Conservation (phyloP, 371 early-diverging fungal species). For the Lichtheimia ramosa region DNA sequence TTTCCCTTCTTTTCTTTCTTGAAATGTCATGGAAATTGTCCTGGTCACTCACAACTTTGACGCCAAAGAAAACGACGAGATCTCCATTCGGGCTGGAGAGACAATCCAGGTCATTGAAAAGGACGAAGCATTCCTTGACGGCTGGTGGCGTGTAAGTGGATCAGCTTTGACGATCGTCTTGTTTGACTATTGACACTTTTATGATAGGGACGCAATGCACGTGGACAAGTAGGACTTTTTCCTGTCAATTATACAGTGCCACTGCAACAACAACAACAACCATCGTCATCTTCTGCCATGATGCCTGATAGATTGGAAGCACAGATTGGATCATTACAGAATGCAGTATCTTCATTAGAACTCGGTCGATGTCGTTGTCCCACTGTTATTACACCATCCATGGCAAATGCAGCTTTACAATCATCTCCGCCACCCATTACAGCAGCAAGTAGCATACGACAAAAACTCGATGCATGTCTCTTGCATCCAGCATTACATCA, state of each 20-base stretch:
- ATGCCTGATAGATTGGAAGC: slow-evolving; percentile 29
- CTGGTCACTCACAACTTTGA: slow-evolving; percentile 67
- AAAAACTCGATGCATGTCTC: neutral
- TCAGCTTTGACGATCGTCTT: neutral
- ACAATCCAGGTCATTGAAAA: slow-evolving; percentile 73
- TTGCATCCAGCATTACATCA: slow-evolving; percentile 11
- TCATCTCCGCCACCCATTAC: neutral
- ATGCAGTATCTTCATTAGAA: neutral
- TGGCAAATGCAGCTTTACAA: neutral
- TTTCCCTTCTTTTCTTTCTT: neutral
- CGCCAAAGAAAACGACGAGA: slow-evolving; percentile 79
- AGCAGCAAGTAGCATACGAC: neutral
- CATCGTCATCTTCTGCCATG: slow-evolving; percentile 5
- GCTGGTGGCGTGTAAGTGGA: slow-evolving; percentile 80
- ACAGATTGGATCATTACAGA: neutral
- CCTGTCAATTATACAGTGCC: slow-evolving; percentile 62
- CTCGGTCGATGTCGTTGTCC: too few relatives aligned
- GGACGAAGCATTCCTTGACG: slow-evolving; percentile 79
- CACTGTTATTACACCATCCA: too few relatives aligned
- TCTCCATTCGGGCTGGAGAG: slow-evolving; percentile 68
- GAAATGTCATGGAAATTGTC: slow-evolving; percentile 40
- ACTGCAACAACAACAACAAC: slow-evolving; percentile 10
- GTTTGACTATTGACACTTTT: too few relatives aligned
- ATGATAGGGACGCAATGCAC: slow-evolving; percentile 61
- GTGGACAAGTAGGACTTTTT: slow-evolving; percentile 72